These are phyloP conservation scores for Saturnispora gosingensis DNA, from an alignment of 805 yeast species.

Conservation along the genomic window DNA sequence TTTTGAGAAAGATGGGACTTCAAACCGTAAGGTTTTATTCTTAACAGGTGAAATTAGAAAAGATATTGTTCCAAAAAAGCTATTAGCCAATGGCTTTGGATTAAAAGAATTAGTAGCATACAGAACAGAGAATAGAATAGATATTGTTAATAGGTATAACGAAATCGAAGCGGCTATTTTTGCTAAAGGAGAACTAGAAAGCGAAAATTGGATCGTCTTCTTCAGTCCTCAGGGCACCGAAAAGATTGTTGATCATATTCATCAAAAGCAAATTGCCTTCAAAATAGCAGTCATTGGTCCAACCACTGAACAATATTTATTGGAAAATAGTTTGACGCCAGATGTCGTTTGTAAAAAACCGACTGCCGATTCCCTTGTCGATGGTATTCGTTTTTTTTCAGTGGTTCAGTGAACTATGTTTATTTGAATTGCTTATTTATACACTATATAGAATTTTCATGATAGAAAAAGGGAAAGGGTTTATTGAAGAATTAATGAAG, in stretches of 20 bases:
- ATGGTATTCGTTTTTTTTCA: constrained; percentile 24
- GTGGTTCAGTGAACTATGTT: background rate
- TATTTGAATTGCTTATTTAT: background rate
- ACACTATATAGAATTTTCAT: background rate
- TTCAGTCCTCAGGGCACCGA: constrained; percentile 89
- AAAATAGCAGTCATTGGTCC: constrained; percentile 86
- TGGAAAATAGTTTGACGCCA: constrained; percentile 43
- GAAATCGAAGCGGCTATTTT: constrained; percentile 15
- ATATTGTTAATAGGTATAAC: constrained; percentile 29
- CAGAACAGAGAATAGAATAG: constrained; percentile 46
- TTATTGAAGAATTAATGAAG: constrained; percentile 33
- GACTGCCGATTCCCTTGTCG: constrained; percentile 48
- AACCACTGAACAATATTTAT: constrained; percentile 64
- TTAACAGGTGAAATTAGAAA: constrained; percentile 81
- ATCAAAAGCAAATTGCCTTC: constrained; percentile 13
- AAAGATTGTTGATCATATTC: constrained; percentile 40
- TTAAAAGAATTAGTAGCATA: constrained; percentile 60
- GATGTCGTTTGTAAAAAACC: constrained; percentile 65
- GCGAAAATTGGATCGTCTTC: constrained; percentile 64
- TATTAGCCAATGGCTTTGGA: constrained; percentile 34
- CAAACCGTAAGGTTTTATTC: constrained; percentile 42
- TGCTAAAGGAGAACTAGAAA: constrained; percentile 18
- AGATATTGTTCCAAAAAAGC: constrained; percentile 65
- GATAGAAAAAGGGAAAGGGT: background rate
- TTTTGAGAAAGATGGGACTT: constrained; percentile 9